Percentiles rank a stretch among this genome's conserved stretches.
Conservation (phyloP, 2,329 filamentous ascomycete species). For the Fusarium illudens region DNA sequence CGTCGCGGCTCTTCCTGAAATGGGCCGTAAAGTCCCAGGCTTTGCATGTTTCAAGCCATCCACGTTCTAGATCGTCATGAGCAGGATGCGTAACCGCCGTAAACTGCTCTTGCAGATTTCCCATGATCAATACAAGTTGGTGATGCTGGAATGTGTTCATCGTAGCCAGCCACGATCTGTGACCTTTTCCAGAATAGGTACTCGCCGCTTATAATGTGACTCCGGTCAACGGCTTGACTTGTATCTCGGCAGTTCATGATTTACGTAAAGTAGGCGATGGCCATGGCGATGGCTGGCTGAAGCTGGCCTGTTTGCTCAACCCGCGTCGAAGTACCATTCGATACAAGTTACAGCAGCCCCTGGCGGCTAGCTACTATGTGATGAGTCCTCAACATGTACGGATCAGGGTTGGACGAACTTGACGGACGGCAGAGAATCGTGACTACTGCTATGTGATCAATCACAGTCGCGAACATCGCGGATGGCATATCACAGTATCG, state of each 20-base stretch:
- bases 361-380: neutral
- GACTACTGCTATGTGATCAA: neutral
- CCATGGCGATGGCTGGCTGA: neutral
- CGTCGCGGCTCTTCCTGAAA: neutral
- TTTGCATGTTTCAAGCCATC: neutral
- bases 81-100: neutral
- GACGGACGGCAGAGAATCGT: neutral
- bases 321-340: neutral
- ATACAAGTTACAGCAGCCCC: neutral
- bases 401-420: neutral
- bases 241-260: neutral
- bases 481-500: neutral
- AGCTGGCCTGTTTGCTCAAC: neutral
- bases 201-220: neutral
- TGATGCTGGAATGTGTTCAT: neutral
- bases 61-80: neutral
- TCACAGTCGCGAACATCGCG: neutral
- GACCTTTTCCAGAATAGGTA: neutral
- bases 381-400: neutral
- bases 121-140: neutral
- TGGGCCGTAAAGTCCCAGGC: neutral
- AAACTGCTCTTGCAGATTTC: neutral
- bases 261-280: neutral
- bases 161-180: neutral
- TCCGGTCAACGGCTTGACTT: neutral